These are phyloP conservation scores for Dipteronia sinensis DNA, from an alignment of 345 rosid species.

Conservation along the genomic window DNA sequence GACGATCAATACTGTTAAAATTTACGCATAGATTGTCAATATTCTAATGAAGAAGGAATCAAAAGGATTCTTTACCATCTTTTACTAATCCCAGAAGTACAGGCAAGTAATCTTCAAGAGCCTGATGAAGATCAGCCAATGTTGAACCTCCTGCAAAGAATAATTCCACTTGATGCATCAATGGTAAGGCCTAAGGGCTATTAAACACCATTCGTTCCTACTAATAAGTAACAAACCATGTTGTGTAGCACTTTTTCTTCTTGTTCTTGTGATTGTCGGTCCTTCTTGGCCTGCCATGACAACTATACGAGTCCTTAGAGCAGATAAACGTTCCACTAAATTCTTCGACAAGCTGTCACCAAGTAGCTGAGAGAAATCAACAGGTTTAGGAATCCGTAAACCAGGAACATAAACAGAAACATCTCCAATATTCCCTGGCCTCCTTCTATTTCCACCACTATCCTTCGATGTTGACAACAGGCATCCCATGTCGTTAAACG, in stretches of 20 bases:
- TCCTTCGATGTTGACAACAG: slow-evolving; percentile 83
- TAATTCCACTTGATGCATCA: slow-evolving; percentile 25
- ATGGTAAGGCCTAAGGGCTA: slow-evolving; percentile 5
- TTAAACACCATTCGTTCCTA: slow-evolving; percentile 9
- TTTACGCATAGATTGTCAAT: slow-evolving; percentile 10
- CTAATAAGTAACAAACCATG: slow-evolving; percentile 60
- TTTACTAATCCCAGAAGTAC: slow-evolving; percentile 83
- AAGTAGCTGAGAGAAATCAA: slow-evolving; percentile 73
- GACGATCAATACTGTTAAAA: slow-evolving; percentile 9
- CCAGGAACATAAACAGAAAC: slow-evolving; percentile 91
- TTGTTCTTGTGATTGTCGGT: slow-evolving; percentile 87
- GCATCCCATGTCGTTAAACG: slow-evolving; percentile 77
- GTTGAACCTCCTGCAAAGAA: slow-evolving; percentile 80
- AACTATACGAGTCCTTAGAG: slow-evolving; percentile 88
- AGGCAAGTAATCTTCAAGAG: slow-evolving; percentile 97
- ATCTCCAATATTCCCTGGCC: slow-evolving; percentile 89
- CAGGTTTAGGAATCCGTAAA: slow-evolving; percentile 88
- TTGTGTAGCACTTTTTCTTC: slow-evolving; percentile 91
- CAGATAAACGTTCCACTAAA: slow-evolving; percentile 78
- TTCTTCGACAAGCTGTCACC: slow-evolving; percentile 71
- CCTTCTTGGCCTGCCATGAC: slow-evolving; percentile 99
- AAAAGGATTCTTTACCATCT: slow-evolving; percentile 58
- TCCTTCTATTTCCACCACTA: slow-evolving; percentile 73
- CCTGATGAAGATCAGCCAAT: slow-evolving; percentile 91
- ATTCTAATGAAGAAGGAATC: neutral